A percentile compares a stretch with the other conserved stretches of the same genome.
Evolutionary conservation across 2,329 filamentous ascomycete genomes (phyloP).

Genomic region (Penicillium sp.): DNA sequence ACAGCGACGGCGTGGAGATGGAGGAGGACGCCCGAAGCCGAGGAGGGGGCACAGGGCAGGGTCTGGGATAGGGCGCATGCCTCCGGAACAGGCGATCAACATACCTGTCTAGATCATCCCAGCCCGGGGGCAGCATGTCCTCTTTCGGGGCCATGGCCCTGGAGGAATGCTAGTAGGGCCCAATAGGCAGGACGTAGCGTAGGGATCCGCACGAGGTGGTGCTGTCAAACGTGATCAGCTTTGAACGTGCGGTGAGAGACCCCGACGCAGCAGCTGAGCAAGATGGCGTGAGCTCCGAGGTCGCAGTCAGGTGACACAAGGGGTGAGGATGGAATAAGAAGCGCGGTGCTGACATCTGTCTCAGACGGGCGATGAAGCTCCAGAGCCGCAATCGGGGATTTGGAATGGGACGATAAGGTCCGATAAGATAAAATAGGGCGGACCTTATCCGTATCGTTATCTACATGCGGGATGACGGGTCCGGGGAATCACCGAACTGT

Average conservation of each 20-base stretch:
- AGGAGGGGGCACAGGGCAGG: background rate
- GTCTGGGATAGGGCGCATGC: background rate
- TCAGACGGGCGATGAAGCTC: slow-evolving; percentile 1
- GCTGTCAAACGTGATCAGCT: slow-evolving; percentile 13
- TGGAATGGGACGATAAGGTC: background rate
- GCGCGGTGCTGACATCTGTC: background rate
- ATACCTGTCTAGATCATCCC: slow-evolving; percentile 42
- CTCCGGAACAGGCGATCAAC: slow-evolving; percentile 20
- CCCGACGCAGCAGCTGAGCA: background rate
- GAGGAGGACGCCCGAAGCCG: background rate
- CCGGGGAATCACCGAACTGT: background rate
- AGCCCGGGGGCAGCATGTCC: slow-evolving; percentile 39
- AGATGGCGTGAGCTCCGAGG: slow-evolving; percentile 10
- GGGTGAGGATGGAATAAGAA: slow-evolving; percentile 4
- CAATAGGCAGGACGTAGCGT: slow-evolving; percentile 8
- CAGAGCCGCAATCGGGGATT: slow-evolving; percentile 8
- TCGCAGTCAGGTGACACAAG: slow-evolving; percentile 20
- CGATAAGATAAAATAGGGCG: background rate
- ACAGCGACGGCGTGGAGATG: slow-evolving; percentile 12
- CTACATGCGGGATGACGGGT: background rate
- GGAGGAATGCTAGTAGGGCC: slow-evolving; percentile 29
- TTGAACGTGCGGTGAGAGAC: background rate
- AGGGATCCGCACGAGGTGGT: slow-evolving; percentile 4
- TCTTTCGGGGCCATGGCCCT: slow-evolving; percentile 42
- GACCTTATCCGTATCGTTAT: background rate